These are phyloP conservation scores for Aspergillus avenaceus DNA, from an alignment of 495 filamentous ascomycete species.

Conservation along the genomic window DNA sequence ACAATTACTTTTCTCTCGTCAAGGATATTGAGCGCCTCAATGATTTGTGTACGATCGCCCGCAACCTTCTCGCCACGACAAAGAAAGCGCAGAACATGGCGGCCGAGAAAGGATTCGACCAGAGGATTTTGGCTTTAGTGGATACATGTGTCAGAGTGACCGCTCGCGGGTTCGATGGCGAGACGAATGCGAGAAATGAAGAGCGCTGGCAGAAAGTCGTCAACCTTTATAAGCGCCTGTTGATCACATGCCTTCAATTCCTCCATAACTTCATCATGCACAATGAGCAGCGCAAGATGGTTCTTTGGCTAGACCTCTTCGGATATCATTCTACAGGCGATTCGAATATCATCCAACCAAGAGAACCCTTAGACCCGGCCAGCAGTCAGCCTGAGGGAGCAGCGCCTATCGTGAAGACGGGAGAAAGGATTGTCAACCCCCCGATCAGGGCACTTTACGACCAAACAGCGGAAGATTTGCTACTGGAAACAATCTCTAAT, in stretches of 20 bases:
- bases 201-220: constrained; percentile 72
- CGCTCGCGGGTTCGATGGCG: constrained; percentile 83
- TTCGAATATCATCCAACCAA: constrained; percentile 48
- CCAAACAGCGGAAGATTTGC: constrained; percentile 43
- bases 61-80: constrained; percentile 79
- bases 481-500: constrained; percentile 45
- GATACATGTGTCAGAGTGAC: constrained; percentile 83
- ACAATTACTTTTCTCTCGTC: constrained; percentile 68
- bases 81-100: constrained; percentile 85
- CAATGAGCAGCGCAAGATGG: constrained; percentile 86
- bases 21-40: constrained; percentile 82
- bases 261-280: constrained; percentile 89
- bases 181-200: constrained; percentile 60
- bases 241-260: constrained; percentile 86
- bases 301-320: constrained; percentile 85
- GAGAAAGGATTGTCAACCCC: constrained; percentile 43
- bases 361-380: constrained; percentile 37
- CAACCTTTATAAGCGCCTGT: constrained; percentile 75
- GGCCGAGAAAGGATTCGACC: constrained; percentile 70
- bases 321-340: constrained; percentile 56
- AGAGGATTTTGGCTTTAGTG: constrained; percentile 77
- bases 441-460: constrained; percentile 44
- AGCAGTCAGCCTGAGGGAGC: constrained; percentile 34
- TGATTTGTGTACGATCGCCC: constrained; percentile 76
- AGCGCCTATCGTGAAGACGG: constrained; percentile 41